These are phyloP conservation scores for Tetrahymena thermophila DNA, from an alignment of 73 alveolate genomes.

Conservation along the genomic window DNA sequence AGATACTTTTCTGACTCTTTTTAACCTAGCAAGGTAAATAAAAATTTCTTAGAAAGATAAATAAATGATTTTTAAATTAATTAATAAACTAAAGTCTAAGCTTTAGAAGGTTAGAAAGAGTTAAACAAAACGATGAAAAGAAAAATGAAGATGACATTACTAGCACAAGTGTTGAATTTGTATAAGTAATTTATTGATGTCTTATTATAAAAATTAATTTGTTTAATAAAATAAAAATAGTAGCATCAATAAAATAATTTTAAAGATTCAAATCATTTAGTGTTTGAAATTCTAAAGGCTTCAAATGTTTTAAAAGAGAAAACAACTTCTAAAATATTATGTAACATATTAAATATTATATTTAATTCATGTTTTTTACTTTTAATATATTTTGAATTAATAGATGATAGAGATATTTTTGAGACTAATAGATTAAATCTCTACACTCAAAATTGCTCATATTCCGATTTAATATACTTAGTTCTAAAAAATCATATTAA, in stretches of 20 bases:
- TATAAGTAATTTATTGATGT: background rate
- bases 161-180: background rate
- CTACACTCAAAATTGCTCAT: background rate
- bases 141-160: background rate
- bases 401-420: background rate
- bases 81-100: background rate
- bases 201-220: background rate
- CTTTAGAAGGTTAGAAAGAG: background rate
- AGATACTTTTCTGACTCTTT: background rate
- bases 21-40: background rate
- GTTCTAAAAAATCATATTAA: background rate
- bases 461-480: background rate
- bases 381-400: background rate
- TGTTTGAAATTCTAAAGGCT: background rate
- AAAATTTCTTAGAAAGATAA: background rate
- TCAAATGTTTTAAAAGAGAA: background rate
- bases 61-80: background rate
- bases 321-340: background rate
- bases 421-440: background rate
- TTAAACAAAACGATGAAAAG: background rate
- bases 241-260: background rate
- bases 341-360: background rate
- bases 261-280: background rate
- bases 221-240: background rate
- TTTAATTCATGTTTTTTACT: too few relatives aligned